Conservation (phyloP, 495 filamentous ascomycete genomes). For the Penicillium ucsense region DNA sequence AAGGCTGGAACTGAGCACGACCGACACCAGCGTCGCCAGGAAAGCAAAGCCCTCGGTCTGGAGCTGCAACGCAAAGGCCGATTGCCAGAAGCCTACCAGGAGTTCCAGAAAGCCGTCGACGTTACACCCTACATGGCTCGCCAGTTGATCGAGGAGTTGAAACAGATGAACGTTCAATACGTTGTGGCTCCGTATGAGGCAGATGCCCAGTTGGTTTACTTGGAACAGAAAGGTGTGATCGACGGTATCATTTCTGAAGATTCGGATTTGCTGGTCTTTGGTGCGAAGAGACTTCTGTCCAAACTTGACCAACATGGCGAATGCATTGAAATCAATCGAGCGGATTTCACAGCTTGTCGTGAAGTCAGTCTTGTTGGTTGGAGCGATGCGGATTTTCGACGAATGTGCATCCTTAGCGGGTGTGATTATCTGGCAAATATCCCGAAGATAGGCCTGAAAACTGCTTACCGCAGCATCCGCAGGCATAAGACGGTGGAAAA, state of each 20-base stretch:
- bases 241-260: conserved; percentile 90
- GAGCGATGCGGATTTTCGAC: conserved; percentile 82
- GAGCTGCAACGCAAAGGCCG: conserved; percentile 74
- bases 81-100: conserved; percentile 66
- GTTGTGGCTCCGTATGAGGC: conserved; percentile 97
- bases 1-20: conserved; percentile 85
- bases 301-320: conserved; percentile 93
- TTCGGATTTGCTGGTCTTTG: conserved; percentile 93
- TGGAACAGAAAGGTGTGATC: conserved; percentile 76
- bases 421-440: conserved; percentile 91
- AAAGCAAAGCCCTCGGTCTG: conserved; percentile 62
- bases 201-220: conserved; percentile 88
- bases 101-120: conserved; percentile 93
- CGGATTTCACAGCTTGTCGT: conserved; percentile 76
- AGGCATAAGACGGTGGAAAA: conserved; percentile 82
- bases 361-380: conserved; percentile 86
- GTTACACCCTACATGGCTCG: conserved; percentile 94
- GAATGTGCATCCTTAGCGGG: conserved; percentile 96
- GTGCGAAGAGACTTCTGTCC: conserved; percentile 78
- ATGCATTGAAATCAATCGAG: conserved; percentile 81
- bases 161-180: conserved; percentile 67
- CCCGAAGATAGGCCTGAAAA: conserved; percentile 80
- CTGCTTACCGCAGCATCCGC: conserved; percentile 78
- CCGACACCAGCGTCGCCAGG: conserved; percentile 57
- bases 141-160: conserved; percentile 83